phyloP scores from a whole-genome alignment of 108 stramenopile genomes.

The Pseudonitzschia pungens region DNA sequence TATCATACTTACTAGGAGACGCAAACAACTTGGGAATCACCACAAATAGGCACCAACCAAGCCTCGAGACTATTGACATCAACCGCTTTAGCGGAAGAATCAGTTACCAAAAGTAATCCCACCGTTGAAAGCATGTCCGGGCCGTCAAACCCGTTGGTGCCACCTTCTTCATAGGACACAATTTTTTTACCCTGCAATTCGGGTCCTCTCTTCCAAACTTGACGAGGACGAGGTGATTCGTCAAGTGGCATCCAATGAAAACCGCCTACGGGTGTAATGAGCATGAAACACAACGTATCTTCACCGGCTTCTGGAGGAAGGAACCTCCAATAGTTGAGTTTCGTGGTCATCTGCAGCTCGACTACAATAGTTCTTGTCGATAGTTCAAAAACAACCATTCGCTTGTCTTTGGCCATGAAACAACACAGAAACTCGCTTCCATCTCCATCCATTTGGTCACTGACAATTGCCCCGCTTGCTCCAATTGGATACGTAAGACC shows the following conservation, averaged over 20 bases:
- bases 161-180: constrained; percentile 86
- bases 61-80: constrained; percentile 68
- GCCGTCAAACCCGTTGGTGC: constrained; percentile 72
- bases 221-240: constrained; percentile 77
- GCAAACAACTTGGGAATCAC: constrained; percentile 60
- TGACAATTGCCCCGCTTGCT: constrained; percentile 84
- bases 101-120: constrained; percentile 69
- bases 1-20: constrained; percentile 48
- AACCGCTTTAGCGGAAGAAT: constrained; percentile 27
- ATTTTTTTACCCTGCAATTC: constrained; percentile 86
- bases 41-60: constrained; percentile 74
- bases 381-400: constrained; percentile 83
- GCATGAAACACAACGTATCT: constrained; percentile 72
- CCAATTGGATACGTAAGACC: constrained; percentile 85
- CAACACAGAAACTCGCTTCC: constrained; percentile 87
- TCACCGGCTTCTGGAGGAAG: constrained; percentile 83
- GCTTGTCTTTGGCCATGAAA: constrained; percentile 86
- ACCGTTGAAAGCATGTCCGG: constrained; percentile 70
- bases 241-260: constrained; percentile 90
- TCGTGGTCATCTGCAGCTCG: constrained; percentile 91
- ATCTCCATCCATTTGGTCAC: constrained; percentile 75
- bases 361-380: constrained; percentile 77
- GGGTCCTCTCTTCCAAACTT: constrained; percentile 81
- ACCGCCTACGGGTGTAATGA: constrained; percentile 87
- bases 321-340: constrained; percentile 90